Percentiles rank a stretch among this genome's conserved stretches.
Conservation (phyloP, 2,329 filamentous ascomycete genomes). For the Fusarium phyllophilum region DNA sequence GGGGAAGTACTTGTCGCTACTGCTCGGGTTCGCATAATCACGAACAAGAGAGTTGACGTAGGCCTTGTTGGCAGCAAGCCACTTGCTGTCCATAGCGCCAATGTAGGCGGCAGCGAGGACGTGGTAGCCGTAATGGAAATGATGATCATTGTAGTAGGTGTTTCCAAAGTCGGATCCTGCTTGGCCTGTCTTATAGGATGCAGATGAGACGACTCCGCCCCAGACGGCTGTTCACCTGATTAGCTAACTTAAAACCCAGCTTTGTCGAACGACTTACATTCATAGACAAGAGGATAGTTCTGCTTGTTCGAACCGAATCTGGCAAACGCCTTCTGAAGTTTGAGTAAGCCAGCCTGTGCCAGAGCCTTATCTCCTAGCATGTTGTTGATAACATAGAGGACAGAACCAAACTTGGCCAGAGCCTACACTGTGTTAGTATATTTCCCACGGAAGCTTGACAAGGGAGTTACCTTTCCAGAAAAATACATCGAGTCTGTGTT, state of each 20-base stretch:
- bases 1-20: constrained; percentile 79
- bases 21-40: constrained; percentile 81
- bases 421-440: constrained; percentile 55
- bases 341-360: constrained; percentile 66
- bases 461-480: constrained; percentile 76
- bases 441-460: not conserved
- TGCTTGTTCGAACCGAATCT: constrained; percentile 75
- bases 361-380: constrained; percentile 68
- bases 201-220: constrained; percentile 83
- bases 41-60: constrained; percentile 88
- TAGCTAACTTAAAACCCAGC: constrained; percentile 9
- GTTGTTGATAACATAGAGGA: constrained; percentile 73
- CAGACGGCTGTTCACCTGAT: constrained; percentile 63
- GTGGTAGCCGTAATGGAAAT: constrained; percentile 88
- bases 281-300: constrained; percentile 72
- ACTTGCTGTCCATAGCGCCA: constrained; percentile 78
- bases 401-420: constrained; percentile 78
- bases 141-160: constrained; percentile 81
- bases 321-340: constrained; percentile 73
- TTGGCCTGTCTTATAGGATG: constrained; percentile 76
- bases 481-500: constrained; percentile 92
- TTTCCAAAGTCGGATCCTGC: constrained; percentile 87
- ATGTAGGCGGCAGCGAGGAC: constrained; percentile 88
- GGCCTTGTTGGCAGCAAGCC: constrained; percentile 77
- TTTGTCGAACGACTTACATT: constrained; percentile 56